Base-by-base conservation (phyloP, 352 stramenopile genomes). In the Globisporangium barbulae region DNA sequence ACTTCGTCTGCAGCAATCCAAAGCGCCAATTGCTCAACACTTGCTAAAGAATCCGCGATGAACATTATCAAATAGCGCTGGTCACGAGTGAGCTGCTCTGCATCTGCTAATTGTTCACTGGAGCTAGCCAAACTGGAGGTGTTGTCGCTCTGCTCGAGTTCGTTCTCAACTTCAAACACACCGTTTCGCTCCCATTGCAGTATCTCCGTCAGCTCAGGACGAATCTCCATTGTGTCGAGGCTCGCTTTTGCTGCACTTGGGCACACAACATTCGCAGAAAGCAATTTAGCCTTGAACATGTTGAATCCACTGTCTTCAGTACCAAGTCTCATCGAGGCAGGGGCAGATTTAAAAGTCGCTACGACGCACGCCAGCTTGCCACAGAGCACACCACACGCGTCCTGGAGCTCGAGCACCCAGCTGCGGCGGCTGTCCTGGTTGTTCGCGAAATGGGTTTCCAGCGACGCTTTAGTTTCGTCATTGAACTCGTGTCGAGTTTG, bases 91-190 rank as follows among this genome's bases (percentile, higher is more conserved):
- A 53, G 7, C 28, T 62, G 25, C 6, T 42, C 25, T 15, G 42
- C 7, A 25, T 44, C 8, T 6, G 7, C 9, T 44, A 19, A 15
- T 30, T 13, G 37, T 2, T 8, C 39, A 9, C n/a, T 41, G 8
- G 28, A 17, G 15, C 8, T 45, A 13, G 49, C 45, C 12, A 25
- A 57, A 8, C 42, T 21, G 21, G 4, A 8, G 2, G 41, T 0
- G 17, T 54, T 41, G 30, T 35, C 49, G n/a, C 41, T 67, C 22
- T 22, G 42, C n/a, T 57, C 59, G 19, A 83, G 56, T 50, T 88
- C 79, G 19, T 88, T 65, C 61, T 85, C 76, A 5, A 81, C 65
- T 66, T 88, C 79, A 63, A 81, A 88, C 22, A 86, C 75, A 31
- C 78, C 68, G 25, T 65, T 63, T 15, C 30, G 28, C 50, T 88